phyloP scores from a whole-genome alignment of 2,329 filamentous ascomycete species.

The Hypocrella siamensis region DNA sequence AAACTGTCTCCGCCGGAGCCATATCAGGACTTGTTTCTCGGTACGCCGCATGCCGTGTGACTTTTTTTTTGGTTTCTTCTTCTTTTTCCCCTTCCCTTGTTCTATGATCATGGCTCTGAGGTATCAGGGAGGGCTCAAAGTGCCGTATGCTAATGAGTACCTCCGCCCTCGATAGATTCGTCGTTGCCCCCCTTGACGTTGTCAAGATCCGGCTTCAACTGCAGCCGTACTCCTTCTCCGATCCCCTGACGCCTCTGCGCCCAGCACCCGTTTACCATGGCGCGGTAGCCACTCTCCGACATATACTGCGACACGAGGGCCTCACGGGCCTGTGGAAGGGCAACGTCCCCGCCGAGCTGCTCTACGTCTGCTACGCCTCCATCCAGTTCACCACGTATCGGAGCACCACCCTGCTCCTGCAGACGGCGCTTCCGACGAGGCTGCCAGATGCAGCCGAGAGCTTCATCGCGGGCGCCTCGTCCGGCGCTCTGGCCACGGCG shows the following conservation, averaged over 20 bases:
- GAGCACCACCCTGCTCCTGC: constrained; percentile 51
- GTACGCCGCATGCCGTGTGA: constrained; percentile 23
- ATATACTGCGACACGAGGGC: constrained; percentile 70
- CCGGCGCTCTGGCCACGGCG: constrained; percentile 69
- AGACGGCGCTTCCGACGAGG: constrained; percentile 24
- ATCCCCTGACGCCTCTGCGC: constrained; percentile 47
- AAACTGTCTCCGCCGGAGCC: constrained; percentile 40
- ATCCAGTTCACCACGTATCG: constrained; percentile 86
- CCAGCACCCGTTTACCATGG: constrained; percentile 49
- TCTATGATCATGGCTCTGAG: background rate
- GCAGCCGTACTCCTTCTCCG: constrained; percentile 70
- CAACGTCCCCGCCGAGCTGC: constrained; percentile 84
- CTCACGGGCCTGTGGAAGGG: constrained; percentile 89
- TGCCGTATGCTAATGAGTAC: background rate
- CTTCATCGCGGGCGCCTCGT: constrained; percentile 70
- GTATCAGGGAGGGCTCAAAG: background rate
- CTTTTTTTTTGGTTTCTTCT: background rate
- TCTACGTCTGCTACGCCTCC: constrained; percentile 85
- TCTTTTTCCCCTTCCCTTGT: background rate
- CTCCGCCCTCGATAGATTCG: constrained; percentile 44
- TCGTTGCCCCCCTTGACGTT: constrained; percentile 89
- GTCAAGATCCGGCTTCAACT: constrained; percentile 96
- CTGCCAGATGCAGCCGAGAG: constrained; percentile 57
- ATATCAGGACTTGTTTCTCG: constrained; percentile 76
- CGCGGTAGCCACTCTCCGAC: constrained; percentile 56